phyloP scores from a whole-genome alignment of 1,284 basidiomycete genomes.

The Irpex sp. region DNA sequence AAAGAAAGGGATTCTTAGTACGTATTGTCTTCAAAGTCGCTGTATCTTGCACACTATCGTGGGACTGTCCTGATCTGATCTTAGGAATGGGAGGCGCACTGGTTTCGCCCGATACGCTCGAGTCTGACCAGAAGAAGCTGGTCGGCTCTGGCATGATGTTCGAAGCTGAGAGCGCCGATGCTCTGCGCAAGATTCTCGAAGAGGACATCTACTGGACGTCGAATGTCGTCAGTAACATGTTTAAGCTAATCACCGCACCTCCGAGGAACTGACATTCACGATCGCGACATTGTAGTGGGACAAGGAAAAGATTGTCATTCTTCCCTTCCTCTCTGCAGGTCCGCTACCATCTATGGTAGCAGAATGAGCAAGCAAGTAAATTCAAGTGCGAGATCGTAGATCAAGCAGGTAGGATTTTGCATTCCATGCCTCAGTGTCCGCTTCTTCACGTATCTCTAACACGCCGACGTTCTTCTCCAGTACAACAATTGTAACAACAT shows the following conservation, averaged over 20 bases:
- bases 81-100: constrained; percentile 23
- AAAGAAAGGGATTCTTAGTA: constrained; percentile 25
- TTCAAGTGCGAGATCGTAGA: no score
- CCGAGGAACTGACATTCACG: background rate
- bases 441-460: background rate
- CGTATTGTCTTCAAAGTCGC: constrained; percentile 10
- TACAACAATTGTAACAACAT: background rate
- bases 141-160: constrained; percentile 26
- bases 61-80: background rate
- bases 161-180: constrained; percentile 26
- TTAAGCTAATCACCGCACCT: background rate
- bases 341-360: constrained; percentile 5
- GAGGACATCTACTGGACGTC: constrained; percentile 28
- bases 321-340: constrained; percentile 10
- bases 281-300: constrained; percentile 13
- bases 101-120: constrained; percentile 22
- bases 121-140: constrained; percentile 23
- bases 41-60: background rate
- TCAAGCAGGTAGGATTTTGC: background rate
- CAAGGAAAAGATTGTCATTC: constrained; percentile 17
- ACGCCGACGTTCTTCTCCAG: no score
- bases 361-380: background rate
- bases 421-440: background rate
- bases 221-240: constrained; percentile 25
- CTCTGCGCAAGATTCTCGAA: constrained; percentile 24